Percentiles rank a stretch among this genome's conserved stretches.
These are phyloP conservation scores for Monilinia fructigena DNA, from an alignment of 2,329 filamentous ascomycete species.

Conservation along the genomic window DNA sequence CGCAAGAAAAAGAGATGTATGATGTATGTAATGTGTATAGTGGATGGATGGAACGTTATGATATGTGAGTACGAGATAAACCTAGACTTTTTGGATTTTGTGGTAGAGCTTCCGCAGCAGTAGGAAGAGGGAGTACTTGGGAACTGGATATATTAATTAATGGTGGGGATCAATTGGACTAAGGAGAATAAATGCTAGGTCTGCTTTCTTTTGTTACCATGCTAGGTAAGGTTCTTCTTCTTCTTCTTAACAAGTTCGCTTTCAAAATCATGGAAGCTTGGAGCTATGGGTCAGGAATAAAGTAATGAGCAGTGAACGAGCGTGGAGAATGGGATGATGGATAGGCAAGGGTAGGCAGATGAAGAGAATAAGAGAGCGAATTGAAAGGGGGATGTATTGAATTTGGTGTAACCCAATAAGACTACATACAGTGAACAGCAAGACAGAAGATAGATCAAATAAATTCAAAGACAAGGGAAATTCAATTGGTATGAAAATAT, in stretches of 20 bases:
- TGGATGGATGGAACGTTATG: conserved; percentile 13
- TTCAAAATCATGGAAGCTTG: background rate
- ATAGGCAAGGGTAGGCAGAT: conserved; percentile 8
- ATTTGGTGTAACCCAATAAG: conserved; percentile 4
- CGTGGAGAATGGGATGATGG: conserved; percentile 5
- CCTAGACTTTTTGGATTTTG: conserved; percentile 6
- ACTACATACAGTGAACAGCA: background rate
- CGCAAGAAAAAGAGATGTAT: conserved; percentile 14
- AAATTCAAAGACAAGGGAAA: background rate
- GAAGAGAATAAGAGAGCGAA: background rate
- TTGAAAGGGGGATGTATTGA: background rate
- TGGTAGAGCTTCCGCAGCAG: conserved; percentile 21
- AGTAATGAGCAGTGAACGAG: background rate
- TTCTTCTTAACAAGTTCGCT: background rate
- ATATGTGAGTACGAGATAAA: conserved; percentile 9
- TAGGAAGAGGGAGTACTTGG: conserved; percentile 17
- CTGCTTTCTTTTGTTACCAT: conserved; percentile 11
- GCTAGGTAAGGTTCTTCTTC: conserved; percentile 14
- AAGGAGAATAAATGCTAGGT: conserved; percentile 12
- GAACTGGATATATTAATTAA: conserved; percentile 14
- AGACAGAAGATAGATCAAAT: background rate
- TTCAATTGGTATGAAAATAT: background rate
- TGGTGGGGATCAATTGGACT: conserved; percentile 17
- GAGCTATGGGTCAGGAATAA: background rate
- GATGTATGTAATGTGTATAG: conserved; percentile 12